Evolutionary conservation across 176 grass and related monocot genomes (phyloP).

Genomic region (Oryza punctata): DNA sequence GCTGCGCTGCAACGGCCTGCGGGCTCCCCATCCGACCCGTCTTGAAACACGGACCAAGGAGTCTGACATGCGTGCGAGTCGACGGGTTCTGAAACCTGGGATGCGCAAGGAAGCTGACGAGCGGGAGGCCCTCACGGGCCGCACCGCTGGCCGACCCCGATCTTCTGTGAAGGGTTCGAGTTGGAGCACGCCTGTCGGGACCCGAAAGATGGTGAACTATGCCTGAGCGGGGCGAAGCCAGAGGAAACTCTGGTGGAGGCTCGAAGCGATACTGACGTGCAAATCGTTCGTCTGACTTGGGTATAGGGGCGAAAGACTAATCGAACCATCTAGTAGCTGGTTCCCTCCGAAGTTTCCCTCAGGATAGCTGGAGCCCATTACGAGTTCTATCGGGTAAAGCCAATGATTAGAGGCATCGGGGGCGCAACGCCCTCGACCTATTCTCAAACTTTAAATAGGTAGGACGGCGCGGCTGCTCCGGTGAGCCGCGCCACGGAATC

Average conservation of each 20-base stretch:
- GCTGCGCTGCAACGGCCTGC: too few relatives aligned
- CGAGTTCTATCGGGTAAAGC: neutral
- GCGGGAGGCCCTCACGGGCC: slow-evolving; percentile 21
- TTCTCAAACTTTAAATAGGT: slow-evolving; percentile 13
- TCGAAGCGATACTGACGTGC: slow-evolving; percentile 62
- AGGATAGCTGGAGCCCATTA: slow-evolving; percentile 1
- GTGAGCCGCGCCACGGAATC: slow-evolving; percentile 30
- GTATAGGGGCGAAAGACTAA: neutral
- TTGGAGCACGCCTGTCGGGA: slow-evolving; percentile 75
- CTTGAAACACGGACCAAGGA: slow-evolving; percentile 89
- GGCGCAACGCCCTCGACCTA: neutral
- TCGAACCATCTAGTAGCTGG: too few relatives aligned
- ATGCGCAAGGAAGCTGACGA: slow-evolving; percentile 30
- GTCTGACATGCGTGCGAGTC: slow-evolving; percentile 46
- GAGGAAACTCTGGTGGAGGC: slow-evolving; percentile 83
- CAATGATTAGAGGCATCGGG: too few relatives aligned
- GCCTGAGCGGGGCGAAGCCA: slow-evolving; percentile 58
- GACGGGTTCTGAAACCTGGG: slow-evolving; percentile 23
- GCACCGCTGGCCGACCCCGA: slow-evolving; percentile 57
- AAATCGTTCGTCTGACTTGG: too few relatives aligned
- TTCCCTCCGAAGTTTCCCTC: too few relatives aligned
- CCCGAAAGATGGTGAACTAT: slow-evolving; percentile 89
- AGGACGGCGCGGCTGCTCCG: slow-evolving; percentile 7
- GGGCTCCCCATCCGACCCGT: slow-evolving; percentile 67
- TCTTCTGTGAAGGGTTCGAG: slow-evolving; percentile 78